Conservation (phyloP, 345 rosid genomes). For the Arabidopsis thaliana region TAIR10.1 NC_003070.9:3649001-3649500, state of each 20-base stretch:
- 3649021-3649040: conserved; percentile 1
- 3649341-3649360: conserved; percentile 87
- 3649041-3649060: conserved; percentile 18
- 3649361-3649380: conserved; percentile 82
- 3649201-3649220: conserved; percentile 8
- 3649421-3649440: conserved; percentile 51
- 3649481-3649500: conserved; percentile 10
- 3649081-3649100: conserved; percentile 61
- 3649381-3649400: conserved; percentile 84
- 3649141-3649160: conserved; percentile 73
- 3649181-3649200: conserved; percentile 26
- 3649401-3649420: conserved; percentile 90
- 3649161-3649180: conserved; percentile 14
- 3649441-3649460: neutral
- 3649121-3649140: conserved; percentile 61
- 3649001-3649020: neutral
- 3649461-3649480: conserved; percentile 20
- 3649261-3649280: conserved; percentile 84
- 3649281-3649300: conserved; percentile 96
- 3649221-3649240: neutral
- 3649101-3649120: conserved; percentile 59
- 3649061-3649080: conserved; percentile 31
- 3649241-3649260: conserved; percentile 56
- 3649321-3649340: conserved; percentile 85
- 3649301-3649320: conserved; percentile 84